Evolutionary conservation across 2,329 filamentous ascomycete species (phyloP).

Genomic region (Colletotrichum lupini): DNA sequence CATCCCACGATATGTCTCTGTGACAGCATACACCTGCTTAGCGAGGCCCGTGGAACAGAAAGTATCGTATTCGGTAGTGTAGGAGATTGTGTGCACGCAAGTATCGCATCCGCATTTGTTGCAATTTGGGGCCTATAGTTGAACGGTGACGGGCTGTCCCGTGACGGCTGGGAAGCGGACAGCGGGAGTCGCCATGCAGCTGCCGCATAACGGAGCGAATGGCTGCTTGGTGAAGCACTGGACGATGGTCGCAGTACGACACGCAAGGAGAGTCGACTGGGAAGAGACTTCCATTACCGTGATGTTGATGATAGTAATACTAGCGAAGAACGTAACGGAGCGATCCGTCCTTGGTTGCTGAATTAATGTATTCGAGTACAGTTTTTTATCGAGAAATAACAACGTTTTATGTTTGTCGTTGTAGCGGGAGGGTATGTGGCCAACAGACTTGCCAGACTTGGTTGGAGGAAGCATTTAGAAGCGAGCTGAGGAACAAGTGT

Average conservation of each 20-base stretch:
- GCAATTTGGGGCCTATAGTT: neutral
- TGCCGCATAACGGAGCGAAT: neutral
- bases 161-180: neutral
- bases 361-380: no score
- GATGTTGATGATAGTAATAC: no score
- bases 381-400: no score
- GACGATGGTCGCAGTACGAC: neutral
- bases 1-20: neutral
- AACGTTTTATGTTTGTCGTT: no score
- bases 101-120: neutral
- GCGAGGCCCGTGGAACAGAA: constrained; percentile 2
- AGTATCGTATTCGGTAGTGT: neutral
- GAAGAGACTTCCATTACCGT: neutral
- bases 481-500: no score
- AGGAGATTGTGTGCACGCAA: neutral
- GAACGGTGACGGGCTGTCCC: neutral
- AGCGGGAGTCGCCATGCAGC: neutral
- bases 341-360: no score
- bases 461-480: no score
- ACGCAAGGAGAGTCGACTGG: neutral
- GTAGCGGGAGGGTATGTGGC: no score
- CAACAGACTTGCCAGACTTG: no score
- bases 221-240: neutral
- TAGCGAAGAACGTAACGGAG: no score
- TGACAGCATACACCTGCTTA: neutral